phyloP scores from a whole-genome alignment of 306 rosid genomes.

The Casuarina cunninghamiana region DNA sequence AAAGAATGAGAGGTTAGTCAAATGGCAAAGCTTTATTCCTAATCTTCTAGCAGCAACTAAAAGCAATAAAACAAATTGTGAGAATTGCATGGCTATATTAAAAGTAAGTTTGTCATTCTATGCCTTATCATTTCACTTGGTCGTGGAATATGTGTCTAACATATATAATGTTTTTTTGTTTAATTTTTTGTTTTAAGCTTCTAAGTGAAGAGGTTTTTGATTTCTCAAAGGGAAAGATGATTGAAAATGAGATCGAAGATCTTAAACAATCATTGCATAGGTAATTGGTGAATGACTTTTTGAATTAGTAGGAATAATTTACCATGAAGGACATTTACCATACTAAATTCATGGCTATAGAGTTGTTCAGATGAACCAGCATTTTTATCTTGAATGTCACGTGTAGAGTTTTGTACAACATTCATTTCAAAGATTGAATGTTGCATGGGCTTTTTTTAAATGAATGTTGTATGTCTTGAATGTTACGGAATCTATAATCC shows the following conservation, averaged over 20 bases:
- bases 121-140: not conserved
- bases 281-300: constrained; percentile 35
- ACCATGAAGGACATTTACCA: too few species aligned
- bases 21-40: constrained; percentile 91
- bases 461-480: too few species aligned
- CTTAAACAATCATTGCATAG: constrained; percentile 75
- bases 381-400: too few species aligned
- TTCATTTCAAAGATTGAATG: too few species aligned
- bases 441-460: too few species aligned
- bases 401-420: too few species aligned
- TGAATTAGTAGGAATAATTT: too few species aligned
- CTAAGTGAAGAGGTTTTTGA: constrained; percentile 70
- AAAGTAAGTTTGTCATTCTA: constrained; percentile 46
- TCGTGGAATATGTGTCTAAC: constrained; percentile 1
- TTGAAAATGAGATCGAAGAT: constrained; percentile 58
- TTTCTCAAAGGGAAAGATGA: constrained; percentile 72
- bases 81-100: constrained; percentile 94
- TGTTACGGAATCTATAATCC: too few species aligned
- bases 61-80: constrained; percentile 92
- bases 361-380: too few species aligned
- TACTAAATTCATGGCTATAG: too few species aligned
- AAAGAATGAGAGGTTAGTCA: constrained; percentile 97
- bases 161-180: constrained; percentile 6
- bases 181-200: constrained; percentile 31
- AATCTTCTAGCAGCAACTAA: constrained; percentile 90